phyloP scores from a whole-genome alignment of 495 filamentous ascomycete species.

The Penicillium mononematosum region DNA sequence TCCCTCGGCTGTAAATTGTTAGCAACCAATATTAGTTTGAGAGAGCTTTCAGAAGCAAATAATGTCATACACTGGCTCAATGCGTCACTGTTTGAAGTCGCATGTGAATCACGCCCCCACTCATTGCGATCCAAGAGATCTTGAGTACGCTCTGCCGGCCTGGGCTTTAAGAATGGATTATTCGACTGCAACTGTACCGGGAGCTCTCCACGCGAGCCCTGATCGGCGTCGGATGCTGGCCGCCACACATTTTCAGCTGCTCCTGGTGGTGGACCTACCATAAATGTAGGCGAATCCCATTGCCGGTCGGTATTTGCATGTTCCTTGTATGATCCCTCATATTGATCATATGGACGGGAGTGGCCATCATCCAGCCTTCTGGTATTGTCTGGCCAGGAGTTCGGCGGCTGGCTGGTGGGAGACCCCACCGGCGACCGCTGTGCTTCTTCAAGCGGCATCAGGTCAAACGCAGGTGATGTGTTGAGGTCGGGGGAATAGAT shows the following conservation, averaged over 20 bases:
- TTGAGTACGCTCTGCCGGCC: conserved; percentile 18
- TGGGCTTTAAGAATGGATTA: conserved; percentile 44
- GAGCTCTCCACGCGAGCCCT: conserved; percentile 27
- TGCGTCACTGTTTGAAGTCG: conserved; percentile 25
- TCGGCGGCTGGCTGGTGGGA: conserved; percentile 30
- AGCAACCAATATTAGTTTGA: conserved; percentile 8
- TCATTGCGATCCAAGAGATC: conserved; percentile 28
- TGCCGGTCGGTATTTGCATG: conserved; percentile 15
- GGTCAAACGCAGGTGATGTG: conserved; percentile 44
- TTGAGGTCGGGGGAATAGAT: conserved; percentile 46
- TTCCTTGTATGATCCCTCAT: conserved; percentile 8
- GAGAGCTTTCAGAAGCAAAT: neutral
- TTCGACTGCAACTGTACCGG: conserved; percentile 43
- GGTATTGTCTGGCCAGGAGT: conserved; percentile 38
- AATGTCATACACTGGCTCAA: conserved; percentile 36
- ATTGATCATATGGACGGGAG: conserved; percentile 5
- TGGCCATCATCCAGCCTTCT: conserved; percentile 23
- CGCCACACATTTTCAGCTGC: conserved; percentile 29
- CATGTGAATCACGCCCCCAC: conserved; percentile 27
- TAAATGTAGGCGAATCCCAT: conserved; percentile 28
- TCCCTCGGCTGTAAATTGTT: conserved; percentile 35
- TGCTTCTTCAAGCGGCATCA: conserved; percentile 47
- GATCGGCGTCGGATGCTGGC: conserved; percentile 6
- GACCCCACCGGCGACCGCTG: conserved; percentile 43
- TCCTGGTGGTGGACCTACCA: conserved; percentile 28